These are phyloP conservation scores for Trichosporon sp. DNA, from an alignment of 1,284 basidiomycete species.

Conservation along the genomic window DNA sequence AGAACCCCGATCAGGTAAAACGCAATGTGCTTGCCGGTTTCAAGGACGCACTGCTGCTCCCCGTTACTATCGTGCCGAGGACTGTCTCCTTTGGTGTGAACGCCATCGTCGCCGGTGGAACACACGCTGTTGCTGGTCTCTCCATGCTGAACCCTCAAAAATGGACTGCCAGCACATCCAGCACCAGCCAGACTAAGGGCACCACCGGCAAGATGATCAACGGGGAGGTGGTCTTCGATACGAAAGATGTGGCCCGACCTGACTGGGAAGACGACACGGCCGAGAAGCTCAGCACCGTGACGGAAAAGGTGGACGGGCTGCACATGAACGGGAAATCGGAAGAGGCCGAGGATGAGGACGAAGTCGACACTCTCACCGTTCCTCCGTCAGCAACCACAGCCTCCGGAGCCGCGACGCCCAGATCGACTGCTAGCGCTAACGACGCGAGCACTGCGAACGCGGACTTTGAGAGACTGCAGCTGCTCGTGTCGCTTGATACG, in stretches of 20 bases:
- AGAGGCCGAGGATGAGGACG: slow-evolving; percentile 4
- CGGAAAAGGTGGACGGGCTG: slow-evolving; percentile 13
- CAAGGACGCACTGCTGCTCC: slow-evolving; percentile 78
- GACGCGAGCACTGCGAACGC: background rate
- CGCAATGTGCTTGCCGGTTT: slow-evolving; percentile 88
- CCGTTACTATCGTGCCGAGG: slow-evolving; percentile 91
- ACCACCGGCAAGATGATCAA: slow-evolving; percentile 24
- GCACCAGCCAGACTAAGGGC: slow-evolving; percentile 11
- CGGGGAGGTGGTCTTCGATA: slow-evolving; percentile 55
- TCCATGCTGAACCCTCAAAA: slow-evolving; percentile 79
- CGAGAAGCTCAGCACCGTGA: slow-evolving; percentile 5
- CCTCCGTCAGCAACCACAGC: background rate
- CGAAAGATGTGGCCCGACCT: slow-evolving; percentile 43
- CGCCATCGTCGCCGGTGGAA: slow-evolving; percentile 59
- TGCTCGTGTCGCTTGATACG: slow-evolving; percentile 83
- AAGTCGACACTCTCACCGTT: slow-evolving; percentile 11
- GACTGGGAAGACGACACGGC: slow-evolving; percentile 51
- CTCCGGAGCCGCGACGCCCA: slow-evolving; percentile 5
- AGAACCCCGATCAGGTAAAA: slow-evolving; percentile 87
- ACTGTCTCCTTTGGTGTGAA: slow-evolving; percentile 66
- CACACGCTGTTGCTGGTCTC: slow-evolving; percentile 73
- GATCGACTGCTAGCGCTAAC: slow-evolving; percentile 10
- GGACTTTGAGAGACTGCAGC: slow-evolving; percentile 63
- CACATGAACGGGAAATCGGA: slow-evolving; percentile 6
- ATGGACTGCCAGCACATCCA: slow-evolving; percentile 54